Percentiles rank a stretch among this genome's conserved stretches.
Conservation (phyloP, 2,329 filamentous ascomycete species). For the Aureobasidium namibiae region DNA sequence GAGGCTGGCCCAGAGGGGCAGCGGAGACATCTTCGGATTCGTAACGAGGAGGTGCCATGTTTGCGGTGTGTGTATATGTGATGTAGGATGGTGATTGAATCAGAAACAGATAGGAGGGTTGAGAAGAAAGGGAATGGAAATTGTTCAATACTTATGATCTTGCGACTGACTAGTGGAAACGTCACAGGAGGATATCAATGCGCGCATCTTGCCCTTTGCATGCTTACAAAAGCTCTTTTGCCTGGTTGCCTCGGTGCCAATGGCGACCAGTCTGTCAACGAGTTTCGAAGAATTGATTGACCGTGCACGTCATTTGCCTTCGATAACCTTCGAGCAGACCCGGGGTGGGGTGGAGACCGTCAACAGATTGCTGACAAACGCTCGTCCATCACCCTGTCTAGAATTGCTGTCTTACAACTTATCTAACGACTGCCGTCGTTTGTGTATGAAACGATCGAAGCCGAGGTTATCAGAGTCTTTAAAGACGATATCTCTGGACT, state of each 20-base stretch:
- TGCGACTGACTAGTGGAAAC: background rate
- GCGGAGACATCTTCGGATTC: slow-evolving; percentile 33
- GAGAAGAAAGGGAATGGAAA: background rate
- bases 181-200: slow-evolving; percentile 5
- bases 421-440: background rate
- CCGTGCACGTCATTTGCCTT: slow-evolving; percentile 13
- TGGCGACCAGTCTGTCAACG: background rate
- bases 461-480: background rate
- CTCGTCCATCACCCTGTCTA: background rate
- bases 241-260: slow-evolving; percentile 1
- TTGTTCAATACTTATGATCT: background rate
- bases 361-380: slow-evolving; percentile 7
- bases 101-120: background rate
- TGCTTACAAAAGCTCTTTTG: slow-evolving; percentile 7
- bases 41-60: slow-evolving; percentile 26
- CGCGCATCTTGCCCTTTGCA: background rate
- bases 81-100: background rate
- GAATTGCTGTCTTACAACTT: background rate
- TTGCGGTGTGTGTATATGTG: background rate
- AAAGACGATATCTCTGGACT: background rate
- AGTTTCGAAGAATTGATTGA: slow-evolving; percentile 1
- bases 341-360: background rate
- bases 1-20: slow-evolving; percentile 34
- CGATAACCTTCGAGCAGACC: slow-evolving; percentile 1
- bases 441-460: background rate